Evolutionary conservation across 352 stramenopile species (phyloP).

Genomic region (Pilasporangium apinafurcum): DNA sequence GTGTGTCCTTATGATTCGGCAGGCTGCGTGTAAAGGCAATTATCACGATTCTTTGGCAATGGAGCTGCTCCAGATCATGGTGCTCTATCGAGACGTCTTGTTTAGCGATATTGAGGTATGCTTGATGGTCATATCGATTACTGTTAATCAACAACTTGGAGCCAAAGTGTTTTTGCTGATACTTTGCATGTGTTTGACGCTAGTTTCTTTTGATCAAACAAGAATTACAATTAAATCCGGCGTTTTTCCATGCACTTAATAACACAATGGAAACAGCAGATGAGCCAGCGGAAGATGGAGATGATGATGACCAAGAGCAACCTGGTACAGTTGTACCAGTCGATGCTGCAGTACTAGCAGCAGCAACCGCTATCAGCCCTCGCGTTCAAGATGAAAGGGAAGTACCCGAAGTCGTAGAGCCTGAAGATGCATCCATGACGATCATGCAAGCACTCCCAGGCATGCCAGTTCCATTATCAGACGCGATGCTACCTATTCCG

Average conservation of each 20-base stretch:
- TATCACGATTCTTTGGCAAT: constrained; percentile 36
- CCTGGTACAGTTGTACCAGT: constrained; percentile 3
- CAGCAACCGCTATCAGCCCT: constrained; percentile 1
- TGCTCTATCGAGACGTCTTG: constrained; percentile 57
- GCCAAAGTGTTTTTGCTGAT: background rate
- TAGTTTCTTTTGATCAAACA: constrained; percentile 51
- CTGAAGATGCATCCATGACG: too few relatives aligned
- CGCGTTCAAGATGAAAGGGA: constrained; percentile 1
- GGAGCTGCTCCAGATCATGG: constrained; percentile 46
- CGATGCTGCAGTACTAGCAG: too few relatives aligned
- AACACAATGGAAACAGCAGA: too few relatives aligned
- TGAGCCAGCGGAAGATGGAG: background rate
- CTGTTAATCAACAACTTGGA: background rate
- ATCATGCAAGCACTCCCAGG: too few relatives aligned
- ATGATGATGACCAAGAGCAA: background rate
- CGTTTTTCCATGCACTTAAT: too few relatives aligned
- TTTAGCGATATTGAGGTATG: constrained; percentile 66
- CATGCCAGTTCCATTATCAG: too few relatives aligned
- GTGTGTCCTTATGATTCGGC: background rate
- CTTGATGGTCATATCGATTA: background rate
- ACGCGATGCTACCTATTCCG: too few relatives aligned
- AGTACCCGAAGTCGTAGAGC: too few relatives aligned
- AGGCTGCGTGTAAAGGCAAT: constrained; percentile 31
- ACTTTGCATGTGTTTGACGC: background rate
- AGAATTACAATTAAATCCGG: constrained; percentile 28